These are phyloP conservation scores for Leucoagaricus sp. DNA, from an alignment of 1,284 basidiomycete genomes.

Conservation along the genomic window DNA sequence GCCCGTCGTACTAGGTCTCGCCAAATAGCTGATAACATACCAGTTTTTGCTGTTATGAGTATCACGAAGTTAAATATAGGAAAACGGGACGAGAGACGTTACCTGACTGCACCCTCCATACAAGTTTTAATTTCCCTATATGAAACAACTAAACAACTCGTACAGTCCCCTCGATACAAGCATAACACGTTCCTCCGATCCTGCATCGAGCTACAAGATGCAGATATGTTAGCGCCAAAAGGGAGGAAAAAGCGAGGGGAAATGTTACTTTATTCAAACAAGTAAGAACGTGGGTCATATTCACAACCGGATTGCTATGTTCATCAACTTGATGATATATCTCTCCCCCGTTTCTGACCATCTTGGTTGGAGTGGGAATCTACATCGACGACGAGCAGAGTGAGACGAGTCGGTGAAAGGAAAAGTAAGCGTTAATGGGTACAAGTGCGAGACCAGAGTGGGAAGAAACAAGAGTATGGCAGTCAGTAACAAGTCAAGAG, in stretches of 20 bases:
- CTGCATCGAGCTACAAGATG: slow-evolving; percentile 79
- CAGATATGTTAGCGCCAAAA: background rate
- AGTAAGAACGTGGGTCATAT: slow-evolving; percentile 87
- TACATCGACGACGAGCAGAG: slow-evolving; percentile 37
- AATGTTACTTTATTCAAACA: slow-evolving; percentile 88
- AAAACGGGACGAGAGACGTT: slow-evolving; percentile 17
- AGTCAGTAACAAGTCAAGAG: too few relatives aligned
- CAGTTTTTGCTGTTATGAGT: too few relatives aligned
- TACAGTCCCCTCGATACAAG: slow-evolving; percentile 92
- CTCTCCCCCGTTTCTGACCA: slow-evolving; percentile 99
- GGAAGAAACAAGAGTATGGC: too few relatives aligned
- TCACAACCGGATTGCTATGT: slow-evolving; percentile 86
- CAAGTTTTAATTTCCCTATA: slow-evolving; percentile 92
- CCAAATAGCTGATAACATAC: slow-evolving; percentile 2
- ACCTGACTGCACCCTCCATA: slow-evolving; percentile 79
- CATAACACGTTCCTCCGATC: slow-evolving; percentile 93
- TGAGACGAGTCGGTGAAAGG: background rate
- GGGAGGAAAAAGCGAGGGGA: background rate
- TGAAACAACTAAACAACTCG: slow-evolving; percentile 94
- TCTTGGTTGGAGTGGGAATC: slow-evolving; percentile 91
- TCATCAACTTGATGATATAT: slow-evolving; percentile 96
- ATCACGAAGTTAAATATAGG: too few relatives aligned
- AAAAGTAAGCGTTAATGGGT: too few relatives aligned
- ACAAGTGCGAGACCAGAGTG: too few relatives aligned
- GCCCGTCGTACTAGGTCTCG: slow-evolving; percentile 3